A percentile compares a stretch with the other conserved stretches of the same genome.
These are phyloP conservation scores for Annulohypoxylon truncatum DNA, from an alignment of 2,329 filamentous ascomycete species.

Conservation along the genomic window DNA sequence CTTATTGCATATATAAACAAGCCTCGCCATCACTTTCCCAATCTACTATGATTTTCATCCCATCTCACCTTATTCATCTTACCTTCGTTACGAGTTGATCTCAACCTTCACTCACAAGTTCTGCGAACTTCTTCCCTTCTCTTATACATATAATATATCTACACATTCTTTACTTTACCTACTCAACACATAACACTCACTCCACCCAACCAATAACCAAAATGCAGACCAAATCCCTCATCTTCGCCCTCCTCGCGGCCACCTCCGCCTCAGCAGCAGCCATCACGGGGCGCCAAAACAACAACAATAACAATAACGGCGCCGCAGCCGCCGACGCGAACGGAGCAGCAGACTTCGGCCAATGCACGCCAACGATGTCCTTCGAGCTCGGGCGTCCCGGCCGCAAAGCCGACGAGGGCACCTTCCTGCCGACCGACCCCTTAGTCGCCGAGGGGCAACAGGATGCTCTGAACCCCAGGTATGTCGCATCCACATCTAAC, in stretches of 20 bases:
- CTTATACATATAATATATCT: conserved; percentile 25
- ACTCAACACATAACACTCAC: neutral
- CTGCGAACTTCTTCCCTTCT: conserved; percentile 40
- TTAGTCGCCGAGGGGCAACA: conserved; percentile 66
- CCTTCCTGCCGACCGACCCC: conserved; percentile 68
- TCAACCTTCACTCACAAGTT: conserved; percentile 32
- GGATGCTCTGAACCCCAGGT: conserved; percentile 65
- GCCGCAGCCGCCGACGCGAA: conserved; percentile 39
- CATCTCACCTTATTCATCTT: neutral
- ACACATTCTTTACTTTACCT: conserved; percentile 6
- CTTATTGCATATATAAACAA: neutral
- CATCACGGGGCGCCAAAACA: conserved; percentile 1
- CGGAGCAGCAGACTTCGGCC: conserved; percentile 60
- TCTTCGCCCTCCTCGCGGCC: neutral
- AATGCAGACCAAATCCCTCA: conserved; percentile 5
- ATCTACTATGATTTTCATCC: neutral
- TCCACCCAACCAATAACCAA: neutral
- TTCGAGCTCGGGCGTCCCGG: conserved; percentile 66
- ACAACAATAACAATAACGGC: conserved; percentile 38
- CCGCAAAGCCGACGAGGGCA: conserved; percentile 63
- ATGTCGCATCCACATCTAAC: neutral
- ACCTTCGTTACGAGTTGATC: conserved; percentile 41
- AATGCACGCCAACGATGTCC: conserved; percentile 64
- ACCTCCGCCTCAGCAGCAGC: neutral
- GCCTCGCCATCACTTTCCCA: neutral